Evolutionary conservation across 1,139 yeast species (phyloP).

Genomic region (Entelexis sorbosivorans): DNA sequence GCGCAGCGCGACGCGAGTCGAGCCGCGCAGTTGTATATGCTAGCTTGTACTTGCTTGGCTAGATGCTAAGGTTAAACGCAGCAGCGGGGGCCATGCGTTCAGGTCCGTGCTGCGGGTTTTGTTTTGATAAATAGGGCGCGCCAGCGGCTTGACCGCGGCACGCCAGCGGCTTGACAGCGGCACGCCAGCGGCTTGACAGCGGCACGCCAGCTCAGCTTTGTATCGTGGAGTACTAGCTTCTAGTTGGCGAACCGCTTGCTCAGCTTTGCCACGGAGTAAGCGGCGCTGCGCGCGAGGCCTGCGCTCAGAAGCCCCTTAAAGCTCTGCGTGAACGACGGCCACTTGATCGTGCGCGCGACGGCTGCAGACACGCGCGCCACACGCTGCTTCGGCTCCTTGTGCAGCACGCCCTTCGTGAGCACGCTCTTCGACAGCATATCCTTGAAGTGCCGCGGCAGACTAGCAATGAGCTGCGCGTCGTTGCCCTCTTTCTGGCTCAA

Average conservation of each 20-base stretch:
- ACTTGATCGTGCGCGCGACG: slow-evolving; percentile 50
- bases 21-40: background rate
- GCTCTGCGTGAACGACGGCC: slow-evolving; percentile 65
- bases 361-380: slow-evolving; percentile 36
- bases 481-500: slow-evolving; percentile 23
- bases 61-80: background rate
- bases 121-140: too few relatives aligned
- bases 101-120: too few relatives aligned
- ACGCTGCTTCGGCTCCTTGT: slow-evolving; percentile 17
- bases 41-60: background rate
- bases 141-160: too few relatives aligned
- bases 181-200: too few relatives aligned
- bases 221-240: too few relatives aligned
- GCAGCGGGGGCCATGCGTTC: too few relatives aligned
- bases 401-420: background rate
- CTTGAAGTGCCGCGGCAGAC: slow-evolving; percentile 25
- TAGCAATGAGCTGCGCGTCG: slow-evolving; percentile 30
- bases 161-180: too few relatives aligned
- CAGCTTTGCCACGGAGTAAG: slow-evolving; percentile 68
- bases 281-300: slow-evolving; percentile 59
- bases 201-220: too few relatives aligned
- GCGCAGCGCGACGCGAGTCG: background rate
- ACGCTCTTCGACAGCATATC: slow-evolving; percentile 2
- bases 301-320: slow-evolving; percentile 80
- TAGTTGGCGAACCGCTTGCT: slow-evolving; percentile 27